phyloP scores from a whole-genome alignment of 2,329 filamentous ascomycete genomes.

The Fusarium sp. region DNA sequence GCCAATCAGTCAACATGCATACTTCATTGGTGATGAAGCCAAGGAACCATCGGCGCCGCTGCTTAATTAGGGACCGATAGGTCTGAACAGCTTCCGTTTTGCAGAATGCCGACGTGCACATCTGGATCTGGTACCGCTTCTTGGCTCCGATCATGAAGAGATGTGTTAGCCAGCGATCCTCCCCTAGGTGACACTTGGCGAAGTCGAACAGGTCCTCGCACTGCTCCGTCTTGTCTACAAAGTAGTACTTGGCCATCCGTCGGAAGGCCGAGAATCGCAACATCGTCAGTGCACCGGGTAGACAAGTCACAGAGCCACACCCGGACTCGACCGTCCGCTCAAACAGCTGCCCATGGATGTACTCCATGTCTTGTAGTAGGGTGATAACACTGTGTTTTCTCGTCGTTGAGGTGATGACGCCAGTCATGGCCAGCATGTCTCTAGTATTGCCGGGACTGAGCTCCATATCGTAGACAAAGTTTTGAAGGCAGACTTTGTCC shows the following conservation, averaged over 20 bases:
- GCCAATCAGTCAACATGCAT: slow-evolving; percentile 95
- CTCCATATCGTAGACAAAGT: slow-evolving; percentile 99
- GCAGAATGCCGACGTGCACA: slow-evolving; percentile 98
- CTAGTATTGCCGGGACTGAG: slow-evolving; percentile 90
- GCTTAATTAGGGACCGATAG: slow-evolving; percentile 87
- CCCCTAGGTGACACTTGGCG: slow-evolving; percentile 93
- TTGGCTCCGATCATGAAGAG: slow-evolving; percentile 98
- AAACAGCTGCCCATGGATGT: slow-evolving; percentile 95
- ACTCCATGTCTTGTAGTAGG: slow-evolving; percentile 96
- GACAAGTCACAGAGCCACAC: slow-evolving; percentile 92
- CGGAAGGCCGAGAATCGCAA: slow-evolving; percentile 95
- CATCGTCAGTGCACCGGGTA: slow-evolving; percentile 95
- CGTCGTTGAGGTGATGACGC: slow-evolving; percentile 95
- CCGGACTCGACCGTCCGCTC: slow-evolving; percentile 95
- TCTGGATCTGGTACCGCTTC: slow-evolving; percentile 93
- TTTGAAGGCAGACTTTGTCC: slow-evolving; percentile 91
- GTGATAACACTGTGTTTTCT: slow-evolving; percentile 90
- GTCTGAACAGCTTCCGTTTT: slow-evolving; percentile 97
- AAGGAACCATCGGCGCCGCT: slow-evolving; percentile 95
- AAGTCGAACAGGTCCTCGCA: slow-evolving; percentile 97
- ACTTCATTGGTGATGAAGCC: slow-evolving; percentile 98
- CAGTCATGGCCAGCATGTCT: slow-evolving; percentile 97
- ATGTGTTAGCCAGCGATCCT: slow-evolving; percentile 97
- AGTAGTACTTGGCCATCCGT: slow-evolving; percentile 98
- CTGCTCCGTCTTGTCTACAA: slow-evolving; percentile 95